Conservation (phyloP, 2,329 filamentous ascomycete species). For the Helicocarpus griseus region DNA sequence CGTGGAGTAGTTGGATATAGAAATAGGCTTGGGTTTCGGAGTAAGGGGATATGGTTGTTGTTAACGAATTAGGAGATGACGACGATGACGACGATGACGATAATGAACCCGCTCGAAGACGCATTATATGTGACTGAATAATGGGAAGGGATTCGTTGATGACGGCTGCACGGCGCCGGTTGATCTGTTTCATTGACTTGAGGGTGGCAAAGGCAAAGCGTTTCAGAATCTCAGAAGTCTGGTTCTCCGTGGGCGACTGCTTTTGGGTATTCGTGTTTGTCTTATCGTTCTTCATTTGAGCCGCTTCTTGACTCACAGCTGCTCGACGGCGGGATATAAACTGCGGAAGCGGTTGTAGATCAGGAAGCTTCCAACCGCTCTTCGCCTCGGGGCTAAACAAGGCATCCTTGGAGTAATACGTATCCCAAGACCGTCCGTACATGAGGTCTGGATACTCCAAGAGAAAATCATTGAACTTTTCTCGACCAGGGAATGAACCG, state of each 20-base stretch:
- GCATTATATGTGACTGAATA: slow-evolving; percentile 2
- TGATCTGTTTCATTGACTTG: background rate
- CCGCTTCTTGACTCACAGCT: background rate
- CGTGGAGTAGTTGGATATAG: slow-evolving; percentile 4
- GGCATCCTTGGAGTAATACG: slow-evolving; percentile 1
- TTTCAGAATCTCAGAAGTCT: background rate
- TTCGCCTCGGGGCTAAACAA: background rate
- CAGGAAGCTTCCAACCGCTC: background rate
- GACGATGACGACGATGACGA: background rate
- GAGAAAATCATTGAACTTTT: slow-evolving; percentile 2
- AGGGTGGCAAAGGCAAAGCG: background rate
- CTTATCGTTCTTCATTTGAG: background rate
- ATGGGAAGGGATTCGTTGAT: background rate
- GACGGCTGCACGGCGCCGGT: background rate
- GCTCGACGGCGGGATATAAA: background rate
- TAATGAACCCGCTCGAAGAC: background rate
- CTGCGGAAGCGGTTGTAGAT: background rate
- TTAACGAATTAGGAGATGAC: background rate
- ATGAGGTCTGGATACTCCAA: slow-evolving; percentile 1
- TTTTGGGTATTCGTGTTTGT: background rate
- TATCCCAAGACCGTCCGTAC: background rate
- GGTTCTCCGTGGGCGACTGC: background rate
- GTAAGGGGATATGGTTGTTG: background rate
- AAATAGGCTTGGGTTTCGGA: slow-evolving; percentile 4
- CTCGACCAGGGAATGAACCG: background rate